Evolutionary conservation across 1,284 basidiomycete species (phyloP), one percentile per base, ranked within the genome.

Genomic region (Heterobasidion occidentale): DNA sequence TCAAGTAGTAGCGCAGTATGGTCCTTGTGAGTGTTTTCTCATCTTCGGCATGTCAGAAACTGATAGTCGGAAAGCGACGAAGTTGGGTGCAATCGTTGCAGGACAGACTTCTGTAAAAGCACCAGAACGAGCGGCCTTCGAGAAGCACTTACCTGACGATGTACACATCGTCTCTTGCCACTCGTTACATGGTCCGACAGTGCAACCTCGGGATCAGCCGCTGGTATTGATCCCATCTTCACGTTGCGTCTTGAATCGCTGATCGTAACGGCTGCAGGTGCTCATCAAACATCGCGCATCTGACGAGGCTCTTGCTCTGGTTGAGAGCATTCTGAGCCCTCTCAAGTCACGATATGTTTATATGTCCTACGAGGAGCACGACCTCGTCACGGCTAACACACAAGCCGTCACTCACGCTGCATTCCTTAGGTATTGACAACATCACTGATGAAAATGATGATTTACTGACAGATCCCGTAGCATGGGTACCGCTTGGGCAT

Each of bases 341-440:
- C 86, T 99, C 66, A 79, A 82, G 54, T 92, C 88, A 45, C 86
- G 94, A 57, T 94, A 87, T 65, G 96, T 99, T 56, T 88, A 98
- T 68, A 77, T 99, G 54, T 89, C 86, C 35, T 99, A 98, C 73
- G 92, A 97, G 62, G 94, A 98, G 61, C 96, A 99, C 68, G 96
- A 99, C 65, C 78, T 84, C 51, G 92, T 99, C 52, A 99, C 96
- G 0, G 96, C 96, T 20, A 99, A 98, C 65, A 98, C 97, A 0
- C 96, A 99, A 73, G 96, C 96, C 0, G 94, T 97, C 19, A 98
- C 94, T 0, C 97, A 99, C 65, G 96, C 96, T 12, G 96, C 96
- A 0, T 99, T 99, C 76, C 77, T 99, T 42, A 94, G 89, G 93
- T 93, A 68, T 9, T 44, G 36, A 12, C 15, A 36, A 20, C 54